Percentiles rank a stretch among this genome's conserved stretches.
Conservation (phyloP, 2,329 filamentous ascomycete species). For the Fusarium mangiferae region DNA sequence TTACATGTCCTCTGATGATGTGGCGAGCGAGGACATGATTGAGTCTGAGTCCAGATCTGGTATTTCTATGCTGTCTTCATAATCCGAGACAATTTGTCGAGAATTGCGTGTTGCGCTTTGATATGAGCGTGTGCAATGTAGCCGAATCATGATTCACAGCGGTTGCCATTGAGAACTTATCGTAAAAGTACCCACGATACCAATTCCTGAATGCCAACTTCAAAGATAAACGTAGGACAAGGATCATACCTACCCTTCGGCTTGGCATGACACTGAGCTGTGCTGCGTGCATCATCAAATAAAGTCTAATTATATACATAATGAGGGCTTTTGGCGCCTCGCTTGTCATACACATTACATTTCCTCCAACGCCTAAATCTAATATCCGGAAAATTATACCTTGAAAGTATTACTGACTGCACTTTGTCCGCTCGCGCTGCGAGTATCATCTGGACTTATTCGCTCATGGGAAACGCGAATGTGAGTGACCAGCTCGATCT, state of each 20-base stretch:
- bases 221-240: not conserved
- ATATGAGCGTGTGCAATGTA: too few species aligned
- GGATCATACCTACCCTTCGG: not conserved
- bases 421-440: not conserved
- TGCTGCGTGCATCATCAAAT: not conserved
- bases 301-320: not conserved
- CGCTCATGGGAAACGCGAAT: not conserved
- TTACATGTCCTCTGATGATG: too few species aligned
- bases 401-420: not conserved
- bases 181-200: accelerated
- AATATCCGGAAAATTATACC: not conserved
- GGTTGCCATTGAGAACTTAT: not conserved
- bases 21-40: too few species aligned
- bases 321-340: not conserved
- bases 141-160: not conserved
- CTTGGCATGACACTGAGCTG: not conserved
- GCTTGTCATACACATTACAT: not conserved
- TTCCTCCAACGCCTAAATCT: not conserved
- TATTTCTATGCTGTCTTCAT: too few species aligned
- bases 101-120: too few species aligned
- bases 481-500: conserved; percentile 14
- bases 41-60: too few species aligned
- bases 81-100: too few species aligned
- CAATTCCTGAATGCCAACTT: accelerated
- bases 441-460: not conserved